These are phyloP conservation scores for Psilocybe tampanensis DNA, from an alignment of 768 basidiomycete species.

Conservation along the genomic window DNA sequence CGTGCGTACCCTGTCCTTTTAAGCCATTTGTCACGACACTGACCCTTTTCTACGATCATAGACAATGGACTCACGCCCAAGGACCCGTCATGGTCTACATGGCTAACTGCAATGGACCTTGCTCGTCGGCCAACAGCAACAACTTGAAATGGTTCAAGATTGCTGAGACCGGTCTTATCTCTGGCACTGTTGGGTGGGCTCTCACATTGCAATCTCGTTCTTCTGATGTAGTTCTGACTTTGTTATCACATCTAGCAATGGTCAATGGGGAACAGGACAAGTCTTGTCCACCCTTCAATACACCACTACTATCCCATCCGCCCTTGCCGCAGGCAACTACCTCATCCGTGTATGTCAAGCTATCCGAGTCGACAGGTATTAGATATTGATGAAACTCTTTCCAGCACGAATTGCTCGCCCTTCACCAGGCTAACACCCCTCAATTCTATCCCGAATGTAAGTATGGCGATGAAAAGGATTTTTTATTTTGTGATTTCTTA, in stretches of 20 bases:
- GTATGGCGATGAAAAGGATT: neutral
- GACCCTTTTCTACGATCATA: neutral
- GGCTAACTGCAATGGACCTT: constrained; percentile 34
- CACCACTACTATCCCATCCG: constrained; percentile 34
- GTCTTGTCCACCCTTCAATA: constrained; percentile 30
- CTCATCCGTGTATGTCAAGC: constrained; percentile 33
- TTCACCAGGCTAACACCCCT: constrained; percentile 40
- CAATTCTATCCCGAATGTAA: constrained; percentile 43
- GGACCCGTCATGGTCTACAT: constrained; percentile 41
- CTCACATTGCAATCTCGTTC: neutral
- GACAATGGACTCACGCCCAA: constrained; percentile 37
- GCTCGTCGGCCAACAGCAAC: constrained; percentile 33
- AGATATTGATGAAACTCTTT: neutral
- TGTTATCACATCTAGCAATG: constrained; percentile 19
- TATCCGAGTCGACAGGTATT: neutral
- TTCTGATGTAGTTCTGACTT: too few relatives aligned
- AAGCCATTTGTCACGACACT: too few relatives aligned
- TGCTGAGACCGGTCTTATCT: constrained; percentile 33
- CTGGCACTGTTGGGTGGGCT: constrained; percentile 31
- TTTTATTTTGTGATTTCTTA: neutral
- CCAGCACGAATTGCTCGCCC: constrained; percentile 37
- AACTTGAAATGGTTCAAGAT: constrained; percentile 42
- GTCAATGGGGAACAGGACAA: constrained; percentile 31
- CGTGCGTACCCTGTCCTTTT: too few relatives aligned
- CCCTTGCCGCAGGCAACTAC: constrained; percentile 36